Evolutionary conservation across 129 eudicot genomes (phyloP).

Genomic region (Helichrysum umbraculigerum): DNA sequence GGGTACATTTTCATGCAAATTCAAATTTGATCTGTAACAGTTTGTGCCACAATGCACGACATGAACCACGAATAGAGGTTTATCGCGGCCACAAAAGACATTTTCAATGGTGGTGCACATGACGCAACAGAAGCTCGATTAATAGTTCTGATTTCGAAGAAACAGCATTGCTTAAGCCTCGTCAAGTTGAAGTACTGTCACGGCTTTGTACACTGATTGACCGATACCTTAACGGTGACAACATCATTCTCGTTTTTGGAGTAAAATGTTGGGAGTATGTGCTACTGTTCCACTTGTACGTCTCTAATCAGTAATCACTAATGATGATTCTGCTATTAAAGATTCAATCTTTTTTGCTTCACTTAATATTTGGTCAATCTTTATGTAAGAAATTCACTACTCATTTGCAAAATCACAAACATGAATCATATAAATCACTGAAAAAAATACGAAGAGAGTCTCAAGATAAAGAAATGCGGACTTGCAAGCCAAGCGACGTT

Average conservation of each 20-base stretch:
- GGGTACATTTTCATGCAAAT: conserved; percentile 7
- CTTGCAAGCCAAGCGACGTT: too few relatives aligned
- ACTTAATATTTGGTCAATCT: too few relatives aligned
- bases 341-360: too few relatives aligned
- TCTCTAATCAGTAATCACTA: too few relatives aligned
- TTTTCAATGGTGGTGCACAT: conserved; percentile 50
- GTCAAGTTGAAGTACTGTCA: conserved; percentile 81
- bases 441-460: too few relatives aligned
- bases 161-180: conserved; percentile 76
- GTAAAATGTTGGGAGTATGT: too few relatives aligned
- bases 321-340: too few relatives aligned
- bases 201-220: conserved; percentile 84
- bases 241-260: conserved; percentile 59
- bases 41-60: conserved; percentile 23
- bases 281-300: too few relatives aligned
- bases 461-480: too few relatives aligned
- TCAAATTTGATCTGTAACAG: neutral
- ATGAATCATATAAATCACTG: too few relatives aligned
- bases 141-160: conserved; percentile 40
- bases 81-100: conserved; percentile 65
- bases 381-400: too few relatives aligned
- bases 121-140: conserved; percentile 37
- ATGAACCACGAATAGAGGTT: conserved; percentile 69
- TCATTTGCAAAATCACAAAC: too few relatives aligned
- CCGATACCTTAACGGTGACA: conserved; percentile 54